These are phyloP conservation scores for Ophiostoma perfectum DNA, from an alignment of 2,329 filamentous ascomycete species.

Conservation along the genomic window DNA sequence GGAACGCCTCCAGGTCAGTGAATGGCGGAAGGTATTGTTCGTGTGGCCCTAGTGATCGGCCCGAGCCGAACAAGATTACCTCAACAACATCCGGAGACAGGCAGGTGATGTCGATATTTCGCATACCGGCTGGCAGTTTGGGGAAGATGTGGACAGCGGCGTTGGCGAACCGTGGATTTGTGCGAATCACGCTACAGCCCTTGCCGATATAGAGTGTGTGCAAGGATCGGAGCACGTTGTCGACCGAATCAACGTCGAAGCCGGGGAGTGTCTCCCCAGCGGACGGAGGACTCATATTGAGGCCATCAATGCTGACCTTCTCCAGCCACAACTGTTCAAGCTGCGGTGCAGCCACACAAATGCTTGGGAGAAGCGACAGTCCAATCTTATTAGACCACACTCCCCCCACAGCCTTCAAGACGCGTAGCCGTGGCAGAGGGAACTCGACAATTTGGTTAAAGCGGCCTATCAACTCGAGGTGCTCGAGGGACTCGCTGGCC, in stretches of 20 bases:
- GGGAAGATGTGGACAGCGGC: slow-evolving; percentile 8
- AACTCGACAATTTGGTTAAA: neutral
- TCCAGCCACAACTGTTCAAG: slow-evolving; percentile 25
- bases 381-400: neutral
- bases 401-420: neutral
- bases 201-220: slow-evolving; percentile 22
- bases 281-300: neutral
- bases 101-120: slow-evolving; percentile 22
- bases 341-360: slow-evolving; percentile 5
- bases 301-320: neutral
- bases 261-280: too few relatives aligned
- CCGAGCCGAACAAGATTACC: slow-evolving; percentile 1
- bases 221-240: neutral
- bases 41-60: neutral
- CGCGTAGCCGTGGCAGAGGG: slow-evolving; percentile 7
- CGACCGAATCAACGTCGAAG: neutral
- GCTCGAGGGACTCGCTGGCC: neutral
- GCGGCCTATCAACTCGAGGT: neutral
- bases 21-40: neutral
- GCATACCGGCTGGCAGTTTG: slow-evolving; percentile 16
- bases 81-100: neutral
- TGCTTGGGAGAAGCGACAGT: neutral
- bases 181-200: neutral
- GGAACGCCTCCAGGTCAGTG: slow-evolving; percentile 21
- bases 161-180: too few relatives aligned